Evolutionary conservation across 305 asterid genomes (phyloP).

Genomic region (Caryopteris hybrid): DNA sequence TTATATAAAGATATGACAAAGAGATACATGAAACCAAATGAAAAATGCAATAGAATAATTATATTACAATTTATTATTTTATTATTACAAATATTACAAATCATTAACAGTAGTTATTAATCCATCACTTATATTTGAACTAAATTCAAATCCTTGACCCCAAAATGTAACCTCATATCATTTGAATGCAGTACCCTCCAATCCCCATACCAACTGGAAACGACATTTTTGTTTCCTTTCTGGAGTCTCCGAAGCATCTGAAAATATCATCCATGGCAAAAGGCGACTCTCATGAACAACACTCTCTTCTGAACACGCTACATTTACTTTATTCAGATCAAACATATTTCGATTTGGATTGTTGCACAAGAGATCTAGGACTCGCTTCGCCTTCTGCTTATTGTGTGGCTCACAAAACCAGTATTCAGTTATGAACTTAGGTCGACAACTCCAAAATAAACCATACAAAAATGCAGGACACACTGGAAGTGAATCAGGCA

Average conservation of each 20-base stretch:
- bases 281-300: background rate
- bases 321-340: background rate
- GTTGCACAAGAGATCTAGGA: background rate
- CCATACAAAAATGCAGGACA: background rate
- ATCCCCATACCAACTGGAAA: slow-evolving; percentile 11
- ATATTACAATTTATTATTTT: too few relatives aligned
- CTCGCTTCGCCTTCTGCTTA: background rate
- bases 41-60: too few relatives aligned
- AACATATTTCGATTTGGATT: background rate
- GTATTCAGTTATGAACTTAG: background rate
- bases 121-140: too few relatives aligned
- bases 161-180: background rate
- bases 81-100: too few relatives aligned
- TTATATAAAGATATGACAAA: too few relatives aligned
- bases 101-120: too few relatives aligned
- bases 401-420: background rate
- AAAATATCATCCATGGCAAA: background rate
- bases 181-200: background rate
- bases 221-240: background rate
- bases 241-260: background rate
- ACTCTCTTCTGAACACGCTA: background rate
- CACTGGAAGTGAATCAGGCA: too few relatives aligned
- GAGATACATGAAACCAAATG: too few relatives aligned
- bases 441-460: slow-evolving; percentile 15
- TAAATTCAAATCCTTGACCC: too few relatives aligned